Base-by-base conservation (phyloP, 441 rosid species). In the Kokia cookei region DNA sequence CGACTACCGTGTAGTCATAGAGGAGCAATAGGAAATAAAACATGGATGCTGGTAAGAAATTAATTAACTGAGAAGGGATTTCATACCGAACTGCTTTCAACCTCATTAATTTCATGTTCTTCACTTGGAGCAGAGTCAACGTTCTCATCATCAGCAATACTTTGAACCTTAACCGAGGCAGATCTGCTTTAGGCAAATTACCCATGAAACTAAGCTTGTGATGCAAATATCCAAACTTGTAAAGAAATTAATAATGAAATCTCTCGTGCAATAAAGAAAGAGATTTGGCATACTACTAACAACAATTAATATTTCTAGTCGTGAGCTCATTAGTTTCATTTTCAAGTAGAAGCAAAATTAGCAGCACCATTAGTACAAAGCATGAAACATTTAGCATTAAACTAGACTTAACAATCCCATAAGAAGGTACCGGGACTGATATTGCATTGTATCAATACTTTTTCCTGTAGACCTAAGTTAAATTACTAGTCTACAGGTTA, bases 121-220 rank as follows among this genome's bases (percentile, higher is more conserved):
- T 91, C 93, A 76, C 98, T 91, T 74, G 99, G 90, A 83, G 91
- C 89, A 75, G 94, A 88, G 73, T 89, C 94, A 60, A 89, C 83
- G 77, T 86, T 82, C 54, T 84, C 90, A 19, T 82, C 91, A 76
- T 70, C 87, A 63, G 80, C 84, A 75, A 82, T 73, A 80, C 81
- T 89, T 81, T 81, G 86, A 45, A 86, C 83, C 65, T 86, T 81
- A 73, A 64, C 84, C 65, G 91, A 81, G 75, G 91, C 87, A 74
- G 93, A 80, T 76, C 94, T 90, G 88, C 81, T 80, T 71, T 73
- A 71, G 15, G 68, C 40, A 76, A 75, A 75, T 42, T 69, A 78
- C 40, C 48, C 27, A 74, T 42, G 60, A 48, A 64, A 69, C 45
- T 78, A 72, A 73, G 60, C 53, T 24, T 73, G 59, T 60, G 55